Base-by-base conservation (phyloP, 306 rosid genomes). In the Pterocarpus macrocarpus region DNA sequence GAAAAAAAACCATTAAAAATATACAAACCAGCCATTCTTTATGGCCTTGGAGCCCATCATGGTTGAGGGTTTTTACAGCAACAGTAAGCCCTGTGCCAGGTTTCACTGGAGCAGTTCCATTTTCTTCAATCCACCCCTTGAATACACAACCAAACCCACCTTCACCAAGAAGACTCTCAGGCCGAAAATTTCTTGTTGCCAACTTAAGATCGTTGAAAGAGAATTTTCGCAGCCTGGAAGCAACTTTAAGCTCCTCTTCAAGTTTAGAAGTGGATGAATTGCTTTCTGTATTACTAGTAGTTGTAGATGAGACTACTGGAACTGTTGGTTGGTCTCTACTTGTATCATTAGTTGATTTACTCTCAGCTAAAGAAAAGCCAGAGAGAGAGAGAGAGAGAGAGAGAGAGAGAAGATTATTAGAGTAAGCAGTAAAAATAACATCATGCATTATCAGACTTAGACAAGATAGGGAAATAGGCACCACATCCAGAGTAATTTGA, bases 11-110 rank as follows among this genome's bases (percentile, higher is more conserved):
- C 12, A 49, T 55, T 3, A 16, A 71, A 38, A 62, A 52, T 32
- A 69, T 45, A 73, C 97, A 59, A 81, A 95, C 99, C 97, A 95
- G 97, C 99, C 99, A 95, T 81, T 95, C 99, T 90, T 95, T 95
- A 82, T 95, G 99, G 71, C 99, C 99, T 92, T 95, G 99, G 74
- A 95, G 97, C 67, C 99, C 99, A 71, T 95, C 97, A 62, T 91
- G 99, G 92, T 95, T 95, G 59, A 95, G 95, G 75, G 97, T 95
- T 77, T 95, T 95, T 32, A 95, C 99, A 12, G 99, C 99, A 73
- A 95, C 99, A 34, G 99, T 95, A 86, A 95, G 99, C 81, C 99
- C 99, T 17, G 97, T 95, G 70, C 99, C 99, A 47, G 99, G 97
- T 89, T 95, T 95, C 76, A 95, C 97, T 4, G 97, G 95, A 83